Percentiles rank a stretch among this genome's conserved stretches.
Evolutionary conservation across 495 filamentous ascomycete genomes (phyloP).

Genomic region (Aspergillus affinis): DNA sequence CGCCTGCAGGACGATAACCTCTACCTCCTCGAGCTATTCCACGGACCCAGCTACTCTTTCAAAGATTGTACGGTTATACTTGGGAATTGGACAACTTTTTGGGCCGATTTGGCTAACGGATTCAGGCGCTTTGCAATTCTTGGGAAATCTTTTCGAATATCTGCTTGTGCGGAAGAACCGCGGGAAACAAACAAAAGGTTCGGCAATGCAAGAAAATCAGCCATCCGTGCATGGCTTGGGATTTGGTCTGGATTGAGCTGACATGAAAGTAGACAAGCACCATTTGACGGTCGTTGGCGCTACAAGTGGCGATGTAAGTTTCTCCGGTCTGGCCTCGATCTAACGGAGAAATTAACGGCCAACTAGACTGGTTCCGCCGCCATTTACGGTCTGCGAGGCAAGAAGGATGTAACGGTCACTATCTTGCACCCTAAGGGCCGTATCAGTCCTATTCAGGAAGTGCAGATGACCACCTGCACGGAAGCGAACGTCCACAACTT

Average conservation of each 20-base stretch:
- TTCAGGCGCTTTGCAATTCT: slow-evolving; percentile 74
- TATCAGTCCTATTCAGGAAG: slow-evolving; percentile 84
- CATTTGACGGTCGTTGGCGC: slow-evolving; percentile 90
- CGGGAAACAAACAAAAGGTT: slow-evolving; percentile 56
- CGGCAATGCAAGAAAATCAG: slow-evolving; percentile 11
- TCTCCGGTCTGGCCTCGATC: neutral
- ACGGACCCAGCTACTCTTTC: slow-evolving; percentile 95
- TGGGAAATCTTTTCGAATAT: slow-evolving; percentile 96
- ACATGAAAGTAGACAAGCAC: slow-evolving; percentile 55
- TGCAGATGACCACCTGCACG: slow-evolving; percentile 89
- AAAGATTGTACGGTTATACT: slow-evolving; percentile 58
- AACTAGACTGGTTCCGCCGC: slow-evolving; percentile 78
- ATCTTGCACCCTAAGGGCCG: slow-evolving; percentile 85
- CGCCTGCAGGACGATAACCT: slow-evolving; percentile 69
- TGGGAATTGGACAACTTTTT: neutral
- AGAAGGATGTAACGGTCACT: slow-evolving; percentile 91
- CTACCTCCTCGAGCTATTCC: slow-evolving; percentile 90
- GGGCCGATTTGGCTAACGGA: slow-evolving; percentile 9
- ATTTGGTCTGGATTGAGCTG: slow-evolving; percentile 12
- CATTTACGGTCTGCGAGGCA: slow-evolving; percentile 94
- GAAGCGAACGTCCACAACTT: slow-evolving; percentile 89
- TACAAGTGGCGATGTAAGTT: slow-evolving; percentile 71
- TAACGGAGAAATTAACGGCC: neutral
- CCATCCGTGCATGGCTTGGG: neutral
- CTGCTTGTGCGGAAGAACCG: slow-evolving; percentile 82